Evolutionary conservation across 768 basidiomycete genomes (phyloP), one percentile per base, ranked within the genome.

Genomic region (Hysterangium stoloniferum): DNA sequence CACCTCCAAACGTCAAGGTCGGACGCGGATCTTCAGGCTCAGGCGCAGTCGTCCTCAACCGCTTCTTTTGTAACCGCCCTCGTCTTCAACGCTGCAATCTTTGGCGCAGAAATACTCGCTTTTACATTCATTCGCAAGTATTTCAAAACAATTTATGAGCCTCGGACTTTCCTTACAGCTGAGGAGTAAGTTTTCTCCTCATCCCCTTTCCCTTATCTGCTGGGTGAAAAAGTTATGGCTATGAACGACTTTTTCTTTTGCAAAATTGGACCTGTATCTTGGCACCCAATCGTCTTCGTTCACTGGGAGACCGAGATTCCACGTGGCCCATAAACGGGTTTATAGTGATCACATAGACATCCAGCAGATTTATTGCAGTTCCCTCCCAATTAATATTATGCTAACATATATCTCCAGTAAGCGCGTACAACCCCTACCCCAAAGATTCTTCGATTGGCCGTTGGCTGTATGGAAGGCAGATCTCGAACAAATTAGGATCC

Each of bases 101-200:
- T 88, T 55, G 82, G 68, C 7, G 73, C 67, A 5, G 86, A 94
- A 66, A 64, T 97, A 45, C 71, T 61, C 4, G 74, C 76, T 13
- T 97, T 96, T 69, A 84, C 92, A n/a, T 52, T 95, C 55, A 64
- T 96, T 25, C 73, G 93, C 35, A 80, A 84, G 9, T 82, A 80
- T 61, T 96, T 98, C 75, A 86, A 83, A 55, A 73, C 82, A 12
- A 84, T 97, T 41, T 98, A 92, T 63, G 86, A 92, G 59, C 94
- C 93, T 0, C 73, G 92, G 49, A 86, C 90, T 6, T 86, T 85
- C 65, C 68, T 73, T 35, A 75, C 75, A 8, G 55, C 69, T 4
- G 68, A 70, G 49, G 59, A 62, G 69, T 75, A 59, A 64, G 78
- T 48, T 45, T 36, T 22, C 27, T 54, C 27, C 17, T 45, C 19